A percentile compares a stretch with the other conserved stretches of the same genome.
Conservation (phyloP, 371 early-diverging fungal genomes). For the Conidiobolus incongruus region DNA sequence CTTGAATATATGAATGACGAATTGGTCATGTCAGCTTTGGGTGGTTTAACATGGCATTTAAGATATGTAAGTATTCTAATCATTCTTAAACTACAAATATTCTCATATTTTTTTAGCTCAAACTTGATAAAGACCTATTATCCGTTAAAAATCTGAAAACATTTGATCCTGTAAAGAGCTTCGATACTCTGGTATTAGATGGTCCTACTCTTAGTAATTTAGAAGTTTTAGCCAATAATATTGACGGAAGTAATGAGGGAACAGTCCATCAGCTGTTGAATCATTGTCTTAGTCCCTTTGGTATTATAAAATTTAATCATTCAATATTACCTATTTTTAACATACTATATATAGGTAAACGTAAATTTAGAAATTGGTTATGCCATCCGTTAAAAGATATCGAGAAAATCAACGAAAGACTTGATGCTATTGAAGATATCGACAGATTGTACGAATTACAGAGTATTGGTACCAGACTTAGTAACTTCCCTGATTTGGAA, state of each 20-base stretch:
- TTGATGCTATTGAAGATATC: slow-evolving; percentile 73
- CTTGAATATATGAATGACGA: slow-evolving; percentile 8
- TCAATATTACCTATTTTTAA: too few species aligned
- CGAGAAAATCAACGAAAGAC: slow-evolving; percentile 57
- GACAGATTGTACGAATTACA: slow-evolving; percentile 21
- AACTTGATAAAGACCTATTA: slow-evolving; percentile 63
- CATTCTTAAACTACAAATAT: neutral
- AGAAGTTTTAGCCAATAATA: slow-evolving; percentile 75
- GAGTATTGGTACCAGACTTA: slow-evolving; percentile 16
- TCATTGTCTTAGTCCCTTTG: slow-evolving; percentile 72
- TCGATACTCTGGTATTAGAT: slow-evolving; percentile 61
- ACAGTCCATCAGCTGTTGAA: slow-evolving; percentile 75
- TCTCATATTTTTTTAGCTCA: slow-evolving; percentile 18
- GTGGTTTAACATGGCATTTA: slow-evolving; percentile 64
- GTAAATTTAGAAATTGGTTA: slow-evolving; percentile 69
- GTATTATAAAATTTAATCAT: too few species aligned
- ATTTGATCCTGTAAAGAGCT: slow-evolving; percentile 54
- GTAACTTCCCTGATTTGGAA: slow-evolving; percentile 75
- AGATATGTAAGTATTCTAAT: slow-evolving; percentile 21
- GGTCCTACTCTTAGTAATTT: slow-evolving; percentile 85
- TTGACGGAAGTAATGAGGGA: slow-evolving; percentile 50
- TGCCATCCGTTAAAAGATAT: slow-evolving; percentile 73
- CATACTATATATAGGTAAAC: too few species aligned
- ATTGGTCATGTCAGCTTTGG: slow-evolving; percentile 38
- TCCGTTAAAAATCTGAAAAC: slow-evolving; percentile 52